Evolutionary conservation across 2,329 filamentous ascomycete genomes (phyloP), one percentile per base, ranked within the genome.

Genomic region (Aspergillus fijiensis): DNA sequence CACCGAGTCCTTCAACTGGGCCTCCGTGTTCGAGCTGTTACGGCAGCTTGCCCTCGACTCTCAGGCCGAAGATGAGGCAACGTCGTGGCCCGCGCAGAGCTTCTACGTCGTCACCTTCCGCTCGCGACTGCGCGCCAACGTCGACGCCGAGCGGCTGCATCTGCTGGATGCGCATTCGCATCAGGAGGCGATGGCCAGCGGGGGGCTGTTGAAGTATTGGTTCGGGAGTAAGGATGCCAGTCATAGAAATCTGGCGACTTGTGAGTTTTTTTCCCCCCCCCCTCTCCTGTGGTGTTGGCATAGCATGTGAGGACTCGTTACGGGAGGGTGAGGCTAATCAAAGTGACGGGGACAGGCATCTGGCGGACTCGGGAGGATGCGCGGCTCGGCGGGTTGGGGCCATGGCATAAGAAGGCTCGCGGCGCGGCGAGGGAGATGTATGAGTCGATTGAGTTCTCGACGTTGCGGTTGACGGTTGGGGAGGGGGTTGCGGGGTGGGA

Each of bases 201-300:
- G 92, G 5, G 92, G 92, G 0, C 84, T 97, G 71, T 77, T 96
- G 71, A 96, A 96, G 85, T 96, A 97, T 76, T 96, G 93, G 92
- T 96, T 96, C 74, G 91, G 92, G 2, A 81, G 79, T 35, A 88
- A 89, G 21, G 87, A 96, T 77, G 79, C 74, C 49, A 81, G 89
- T 55, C 83, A 89, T 63, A 82, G 86, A 70, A 96, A 96, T 77
- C 76, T 97, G 69, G 93, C 93, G 49, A 96, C 92, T 52, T 92
- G 87, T 87, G 71, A 72, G 81, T 77, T 29, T 31, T 45, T 1
- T 39, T 3, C 47, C 11, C 45, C 42, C 19, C 21, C n/a, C n/a
- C n/a, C n/a, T n/a, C n/a, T n/a, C n/a, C 27, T 53, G 23, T 16
- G 39, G 33, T 55, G 50, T 57, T 52, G 9, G 47, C 49, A 48